Evolutionary conservation across 2,329 filamentous ascomycete species (phyloP).

Genomic region (Ascochyta viciae-villosae): DNA sequence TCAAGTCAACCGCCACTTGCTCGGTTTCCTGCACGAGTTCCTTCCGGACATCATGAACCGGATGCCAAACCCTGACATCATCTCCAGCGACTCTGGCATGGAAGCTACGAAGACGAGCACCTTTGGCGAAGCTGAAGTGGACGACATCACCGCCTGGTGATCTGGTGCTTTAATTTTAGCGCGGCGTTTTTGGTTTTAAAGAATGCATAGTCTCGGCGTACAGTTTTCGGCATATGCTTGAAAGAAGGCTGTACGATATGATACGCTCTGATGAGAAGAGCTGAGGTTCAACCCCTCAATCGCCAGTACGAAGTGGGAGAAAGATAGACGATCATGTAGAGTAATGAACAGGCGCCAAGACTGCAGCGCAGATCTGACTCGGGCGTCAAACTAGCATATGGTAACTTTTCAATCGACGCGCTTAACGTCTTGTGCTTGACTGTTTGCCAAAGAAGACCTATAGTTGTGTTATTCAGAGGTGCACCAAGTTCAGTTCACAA

Average conservation of each 20-base stretch:
- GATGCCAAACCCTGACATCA: conserved; percentile 52
- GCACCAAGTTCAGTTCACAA: too few species aligned
- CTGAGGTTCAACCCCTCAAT: conserved; percentile 47
- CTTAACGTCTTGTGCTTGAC: too few species aligned
- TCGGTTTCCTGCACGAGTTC: conserved; percentile 81
- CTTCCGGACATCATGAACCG: conserved; percentile 85
- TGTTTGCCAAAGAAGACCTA: too few species aligned
- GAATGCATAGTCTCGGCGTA: conserved; percentile 28
- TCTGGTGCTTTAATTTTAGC: conserved; percentile 23
- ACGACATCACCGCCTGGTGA: conserved; percentile 95
- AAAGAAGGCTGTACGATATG: conserved; percentile 44
- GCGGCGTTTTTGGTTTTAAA: conserved; percentile 31
- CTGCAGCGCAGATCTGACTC: background rate
- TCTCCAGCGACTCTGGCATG: conserved; percentile 49
- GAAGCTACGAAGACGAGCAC: conserved; percentile 85
- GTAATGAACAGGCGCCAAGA: background rate
- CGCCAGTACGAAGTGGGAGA: background rate
- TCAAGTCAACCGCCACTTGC: conserved; percentile 88
- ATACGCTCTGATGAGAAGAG: conserved; percentile 27
- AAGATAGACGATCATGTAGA: conserved; percentile 3
- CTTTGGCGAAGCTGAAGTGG: conserved; percentile 94
- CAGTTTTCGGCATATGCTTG: conserved; percentile 49
- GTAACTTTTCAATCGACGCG: too few species aligned
- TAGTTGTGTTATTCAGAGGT: too few species aligned
- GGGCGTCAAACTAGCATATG: too few species aligned